Conservation (phyloP, 2,329 filamentous ascomycete genomes). For the Lithohypha guttulata region DNA sequence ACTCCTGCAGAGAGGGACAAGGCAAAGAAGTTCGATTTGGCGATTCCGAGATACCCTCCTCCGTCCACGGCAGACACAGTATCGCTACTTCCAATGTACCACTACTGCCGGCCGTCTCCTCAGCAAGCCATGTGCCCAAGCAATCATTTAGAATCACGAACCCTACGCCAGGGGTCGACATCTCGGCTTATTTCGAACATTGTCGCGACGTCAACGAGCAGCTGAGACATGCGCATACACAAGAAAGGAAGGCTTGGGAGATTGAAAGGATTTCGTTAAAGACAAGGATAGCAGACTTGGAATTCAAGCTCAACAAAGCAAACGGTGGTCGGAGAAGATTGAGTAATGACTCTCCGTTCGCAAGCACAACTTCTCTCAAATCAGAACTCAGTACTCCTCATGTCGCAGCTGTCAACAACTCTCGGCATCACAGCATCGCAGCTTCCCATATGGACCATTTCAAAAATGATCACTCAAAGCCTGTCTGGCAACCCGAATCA, state of each 20-base stretch:
- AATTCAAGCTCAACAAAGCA: slow-evolving; percentile 25
- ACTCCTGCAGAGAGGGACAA: slow-evolving; percentile 12
- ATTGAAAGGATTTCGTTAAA: slow-evolving; percentile 33
- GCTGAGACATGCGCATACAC: slow-evolving; percentile 31
- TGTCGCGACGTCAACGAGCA: slow-evolving; percentile 32
- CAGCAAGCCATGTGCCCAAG: slow-evolving; percentile 19
- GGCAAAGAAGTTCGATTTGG: slow-evolving; percentile 35
- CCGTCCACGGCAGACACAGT: slow-evolving; percentile 30
- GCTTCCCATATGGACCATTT: slow-evolving; percentile 12
- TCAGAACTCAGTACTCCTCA: slow-evolving; percentile 1
- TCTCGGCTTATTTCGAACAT: slow-evolving; percentile 33
- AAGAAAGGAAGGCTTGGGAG: slow-evolving; percentile 36
- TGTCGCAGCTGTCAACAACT: background rate
- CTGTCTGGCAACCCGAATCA: slow-evolving; percentile 35
- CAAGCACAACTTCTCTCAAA: slow-evolving; percentile 10
- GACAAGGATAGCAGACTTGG: slow-evolving; percentile 32
- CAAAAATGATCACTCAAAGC: slow-evolving; percentile 13
- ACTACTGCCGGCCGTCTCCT: slow-evolving; percentile 23
- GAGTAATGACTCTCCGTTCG: slow-evolving; percentile 17
- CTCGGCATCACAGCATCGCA: background rate
- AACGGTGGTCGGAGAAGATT: slow-evolving; percentile 19
- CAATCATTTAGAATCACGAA: slow-evolving; percentile 17
- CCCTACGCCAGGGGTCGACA: slow-evolving; percentile 18
- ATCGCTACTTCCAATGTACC: slow-evolving; percentile 28
- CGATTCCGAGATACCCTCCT: slow-evolving; percentile 20